Conservation (phyloP, 2,329 filamentous ascomycete species). For the Fusarium austroafricanum region DNA sequence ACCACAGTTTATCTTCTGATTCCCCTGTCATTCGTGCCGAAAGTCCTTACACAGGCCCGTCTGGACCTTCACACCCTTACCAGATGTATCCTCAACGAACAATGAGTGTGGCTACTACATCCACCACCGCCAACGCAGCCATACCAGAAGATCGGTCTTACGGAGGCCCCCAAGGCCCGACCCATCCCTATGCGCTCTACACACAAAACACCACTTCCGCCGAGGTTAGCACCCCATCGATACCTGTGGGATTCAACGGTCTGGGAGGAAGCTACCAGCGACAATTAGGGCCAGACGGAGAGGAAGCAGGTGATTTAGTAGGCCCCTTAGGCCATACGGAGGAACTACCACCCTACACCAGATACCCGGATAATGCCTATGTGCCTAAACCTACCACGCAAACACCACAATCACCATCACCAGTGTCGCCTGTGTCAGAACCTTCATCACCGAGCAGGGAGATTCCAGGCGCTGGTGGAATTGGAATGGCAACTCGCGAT, state of each 20-base stretch:
- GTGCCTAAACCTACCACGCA: conserved; percentile 46
- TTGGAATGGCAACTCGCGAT: conserved; percentile 70
- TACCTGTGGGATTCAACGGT: conserved; percentile 81
- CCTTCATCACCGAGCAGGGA: conserved; percentile 26
- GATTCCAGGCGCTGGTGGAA: conserved; percentile 69
- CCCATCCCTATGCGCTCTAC: conserved; percentile 90
- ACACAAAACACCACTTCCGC: conserved; percentile 74
- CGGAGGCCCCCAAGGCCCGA: conserved; percentile 72
- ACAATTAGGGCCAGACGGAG: conserved; percentile 80
- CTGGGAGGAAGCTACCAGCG: conserved; percentile 75
- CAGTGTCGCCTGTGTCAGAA: conserved; percentile 19
- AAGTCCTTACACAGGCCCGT: conserved; percentile 76
- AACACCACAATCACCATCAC: background rate
- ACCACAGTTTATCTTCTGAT: conserved; percentile 52
- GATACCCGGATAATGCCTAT: conserved; percentile 82
- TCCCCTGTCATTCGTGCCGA: conserved; percentile 60
- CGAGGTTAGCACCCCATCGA: conserved; percentile 61
- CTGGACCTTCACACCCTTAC: conserved; percentile 85
- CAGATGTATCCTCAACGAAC: conserved; percentile 82
- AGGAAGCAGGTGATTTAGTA: conserved; percentile 88
- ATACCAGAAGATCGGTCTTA: conserved; percentile 59
- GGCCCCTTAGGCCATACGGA: conserved; percentile 90
- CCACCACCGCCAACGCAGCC: conserved; percentile 69
- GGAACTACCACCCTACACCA: conserved; percentile 89
- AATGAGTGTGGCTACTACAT: conserved; percentile 77